Percentiles rank a stretch among this genome's conserved stretches.
phyloP scores from a whole-genome alignment of 208 protist species.

The Leishmania arabica region DNA sequence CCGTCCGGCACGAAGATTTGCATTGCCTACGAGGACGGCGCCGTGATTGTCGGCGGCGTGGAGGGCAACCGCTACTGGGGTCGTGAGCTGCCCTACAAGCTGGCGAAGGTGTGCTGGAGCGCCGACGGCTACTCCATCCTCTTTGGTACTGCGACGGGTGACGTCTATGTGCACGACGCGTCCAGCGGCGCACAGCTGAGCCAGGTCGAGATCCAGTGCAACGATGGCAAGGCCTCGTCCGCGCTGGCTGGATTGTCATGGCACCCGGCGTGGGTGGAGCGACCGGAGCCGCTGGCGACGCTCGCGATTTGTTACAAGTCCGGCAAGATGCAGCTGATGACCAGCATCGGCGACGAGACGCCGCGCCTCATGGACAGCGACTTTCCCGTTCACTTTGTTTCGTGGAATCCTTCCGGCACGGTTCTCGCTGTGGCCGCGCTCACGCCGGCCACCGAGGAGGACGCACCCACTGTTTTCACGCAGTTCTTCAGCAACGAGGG shows the following conservation, averaged over 20 bases:
- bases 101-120: conserved; percentile 94
- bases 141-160: conserved; percentile 88
- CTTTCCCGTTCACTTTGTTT: conserved; percentile 64
- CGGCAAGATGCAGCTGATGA: conserved; percentile 94
- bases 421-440: conserved; percentile 91
- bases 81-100: conserved; percentile 88
- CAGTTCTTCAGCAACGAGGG: conserved; percentile 95
- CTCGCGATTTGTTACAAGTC: conserved; percentile 90
- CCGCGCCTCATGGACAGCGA: conserved; percentile 93
- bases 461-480: conserved; percentile 56
- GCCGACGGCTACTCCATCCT: conserved; percentile 93
- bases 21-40: conserved; percentile 97
- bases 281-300: conserved; percentile 71
- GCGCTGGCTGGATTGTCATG: conserved; percentile 77
- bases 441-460: conserved; percentile 23
- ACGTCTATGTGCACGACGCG: conserved; percentile 93
- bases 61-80: conserved; percentile 97
- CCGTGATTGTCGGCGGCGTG: conserved; percentile 96
- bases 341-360: conserved; percentile 80
- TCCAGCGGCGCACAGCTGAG: conserved; percentile 71
- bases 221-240: conserved; percentile 11
- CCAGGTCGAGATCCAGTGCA: conserved; percentile 72
- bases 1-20: conserved; percentile 95
- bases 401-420: conserved; percentile 95
- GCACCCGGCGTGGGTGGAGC: conserved; percentile 88